Evolutionary conservation across 805 yeast genomes (phyloP).

Genomic region (Geotrichum ghanense): DNA sequence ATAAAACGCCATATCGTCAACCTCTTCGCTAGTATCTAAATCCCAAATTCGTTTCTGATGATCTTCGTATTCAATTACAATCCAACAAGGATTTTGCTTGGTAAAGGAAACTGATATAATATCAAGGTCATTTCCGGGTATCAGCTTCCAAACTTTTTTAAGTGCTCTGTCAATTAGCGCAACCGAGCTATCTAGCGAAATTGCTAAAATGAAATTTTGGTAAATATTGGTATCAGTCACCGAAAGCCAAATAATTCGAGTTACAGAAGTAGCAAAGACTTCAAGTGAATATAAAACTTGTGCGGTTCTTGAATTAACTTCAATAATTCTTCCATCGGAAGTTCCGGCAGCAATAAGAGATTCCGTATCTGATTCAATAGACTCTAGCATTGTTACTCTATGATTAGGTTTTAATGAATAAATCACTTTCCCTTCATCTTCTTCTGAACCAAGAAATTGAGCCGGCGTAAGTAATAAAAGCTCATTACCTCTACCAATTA

Average conservation of each 20-base stretch:
- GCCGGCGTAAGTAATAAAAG: background rate
- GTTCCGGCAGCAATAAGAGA: background rate
- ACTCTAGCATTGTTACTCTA: background rate
- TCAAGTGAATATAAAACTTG: background rate
- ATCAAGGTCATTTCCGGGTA: background rate
- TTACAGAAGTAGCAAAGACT: background rate
- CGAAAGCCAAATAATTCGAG: background rate
- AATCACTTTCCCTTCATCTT: background rate
- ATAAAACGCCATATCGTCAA: background rate
- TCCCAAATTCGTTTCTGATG: background rate
- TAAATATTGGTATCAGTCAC: background rate
- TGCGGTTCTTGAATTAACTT: background rate
- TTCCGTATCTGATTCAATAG: background rate
- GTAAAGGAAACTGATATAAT: background rate
- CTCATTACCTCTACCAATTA: background rate
- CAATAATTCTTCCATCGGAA: background rate
- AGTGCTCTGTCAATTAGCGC: background rate
- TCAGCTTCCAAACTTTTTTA: background rate
- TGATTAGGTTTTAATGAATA: background rate
- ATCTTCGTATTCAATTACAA: background rate
- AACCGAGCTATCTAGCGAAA: background rate
- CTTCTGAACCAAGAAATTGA: background rate
- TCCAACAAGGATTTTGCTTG: background rate
- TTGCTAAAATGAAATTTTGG: background rate
- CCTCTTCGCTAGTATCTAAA: background rate